These are phyloP conservation scores for Boletus rubescentipes DNA, from an alignment of 768 basidiomycete species.

Conservation along the genomic window DNA sequence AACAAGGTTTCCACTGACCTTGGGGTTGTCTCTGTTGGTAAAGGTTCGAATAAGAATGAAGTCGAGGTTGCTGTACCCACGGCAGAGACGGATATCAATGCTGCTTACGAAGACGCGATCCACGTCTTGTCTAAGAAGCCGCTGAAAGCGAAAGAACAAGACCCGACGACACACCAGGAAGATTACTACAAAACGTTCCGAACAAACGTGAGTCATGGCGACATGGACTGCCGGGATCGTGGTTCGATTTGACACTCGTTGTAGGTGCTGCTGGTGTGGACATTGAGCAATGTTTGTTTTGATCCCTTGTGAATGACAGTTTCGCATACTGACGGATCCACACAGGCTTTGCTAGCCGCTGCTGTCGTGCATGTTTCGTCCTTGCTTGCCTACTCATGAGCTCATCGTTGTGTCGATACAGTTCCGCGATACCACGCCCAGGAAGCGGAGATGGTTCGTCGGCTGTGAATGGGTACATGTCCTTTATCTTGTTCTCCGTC, in stretches of 20 bases:
- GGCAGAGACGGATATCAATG: slow-evolving; percentile 84
- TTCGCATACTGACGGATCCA: slow-evolving; percentile 11
- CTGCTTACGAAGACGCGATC: slow-evolving; percentile 88
- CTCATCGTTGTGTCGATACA: background rate
- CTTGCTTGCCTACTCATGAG: background rate
- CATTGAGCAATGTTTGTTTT: slow-evolving; percentile 69
- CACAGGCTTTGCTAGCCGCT: slow-evolving; percentile 68
- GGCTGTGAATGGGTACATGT: slow-evolving; percentile 79
- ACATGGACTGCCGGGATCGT: background rate
- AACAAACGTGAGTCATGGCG: slow-evolving; percentile 73
- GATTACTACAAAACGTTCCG: slow-evolving; percentile 88
- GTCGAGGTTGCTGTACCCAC: slow-evolving; percentile 86
- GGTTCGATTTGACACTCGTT: slow-evolving; percentile 10
- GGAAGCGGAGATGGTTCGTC: too few species aligned
- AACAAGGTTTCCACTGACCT: slow-evolving; percentile 84
- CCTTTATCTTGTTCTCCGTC: slow-evolving; percentile 84
- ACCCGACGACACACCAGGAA: slow-evolving; percentile 65
- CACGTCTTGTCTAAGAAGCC: slow-evolving; percentile 79
- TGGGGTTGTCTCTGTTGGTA: slow-evolving; percentile 69
- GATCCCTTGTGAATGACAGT: slow-evolving; percentile 21
- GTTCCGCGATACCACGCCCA: too few species aligned
- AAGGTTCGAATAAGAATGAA: slow-evolving; percentile 62
- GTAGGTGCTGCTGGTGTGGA: slow-evolving; percentile 82
- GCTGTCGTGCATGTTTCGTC: slow-evolving; percentile 59
- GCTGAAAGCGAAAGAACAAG: slow-evolving; percentile 67